Evolutionary conservation across 2,329 filamentous ascomycete genomes (phyloP).

Genomic region (Onygenales sp.): DNA sequence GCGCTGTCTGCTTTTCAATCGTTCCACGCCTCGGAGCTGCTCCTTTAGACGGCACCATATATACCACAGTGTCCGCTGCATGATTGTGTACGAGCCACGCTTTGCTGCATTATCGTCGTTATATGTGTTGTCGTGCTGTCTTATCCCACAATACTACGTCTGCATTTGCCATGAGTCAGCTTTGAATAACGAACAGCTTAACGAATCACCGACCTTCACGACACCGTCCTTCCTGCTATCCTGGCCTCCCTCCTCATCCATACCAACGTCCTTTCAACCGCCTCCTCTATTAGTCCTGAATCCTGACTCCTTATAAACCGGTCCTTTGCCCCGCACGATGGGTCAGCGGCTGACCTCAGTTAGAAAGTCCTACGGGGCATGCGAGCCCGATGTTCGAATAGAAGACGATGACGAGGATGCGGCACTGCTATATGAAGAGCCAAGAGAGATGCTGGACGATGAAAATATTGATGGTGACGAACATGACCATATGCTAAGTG

Average conservation of each 20-base stretch:
- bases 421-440: constrained; percentile 8
- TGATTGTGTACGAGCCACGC: neutral
- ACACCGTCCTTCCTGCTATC: neutral
- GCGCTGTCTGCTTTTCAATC: neutral
- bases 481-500: neutral
- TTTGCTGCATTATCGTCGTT: neutral
- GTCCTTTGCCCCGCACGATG: constrained; percentile 4
- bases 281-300: neutral
- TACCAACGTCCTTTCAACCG: neutral
- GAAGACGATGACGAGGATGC: constrained; percentile 7
- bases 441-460: constrained; percentile 3
- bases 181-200: neutral
- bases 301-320: neutral
- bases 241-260: neutral
- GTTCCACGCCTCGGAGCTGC: neutral
- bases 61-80: neutral
- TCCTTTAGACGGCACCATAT: neutral
- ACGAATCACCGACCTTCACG: neutral
- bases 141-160: neutral
- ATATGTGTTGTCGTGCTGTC: neutral
- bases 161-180: neutral
- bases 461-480: neutral
- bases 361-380: constrained; percentile 10
- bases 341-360: constrained; percentile 3
- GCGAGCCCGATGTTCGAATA: constrained; percentile 9